Base-by-base conservation (phyloP, 257 asterid species). In the Capsicum chinense region DNA sequence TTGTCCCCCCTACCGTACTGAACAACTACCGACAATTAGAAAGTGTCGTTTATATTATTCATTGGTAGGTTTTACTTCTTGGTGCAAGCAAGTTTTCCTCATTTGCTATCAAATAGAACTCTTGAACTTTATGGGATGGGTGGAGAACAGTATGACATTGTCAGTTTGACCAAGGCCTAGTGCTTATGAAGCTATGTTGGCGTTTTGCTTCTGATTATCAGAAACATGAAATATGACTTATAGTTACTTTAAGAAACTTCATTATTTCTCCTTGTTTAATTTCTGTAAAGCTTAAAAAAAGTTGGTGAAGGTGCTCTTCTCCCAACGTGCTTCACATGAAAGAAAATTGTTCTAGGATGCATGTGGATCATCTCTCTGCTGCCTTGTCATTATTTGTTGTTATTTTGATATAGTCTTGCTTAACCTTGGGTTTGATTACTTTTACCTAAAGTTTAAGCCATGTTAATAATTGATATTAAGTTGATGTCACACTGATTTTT, bases 341-440 rank as follows among this genome's bases (percentile, higher is more conserved):
- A 42, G 79, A 69, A 16, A 69, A 15, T 42, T 69, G 56, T 11
- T 69, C 33, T 69, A 69, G 56, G 79, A 69, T 69, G 62, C 81
- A 74, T 50, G 42, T 50, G 21, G 81, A 74, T 74, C 58, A 74
- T 74, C 21, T 52, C 7, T 50, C 81, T 74, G 62, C 47, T 67
- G 37, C 19, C 74, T 67, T 67, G 48, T 1, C n/a, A 15, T 50
- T 74, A 3, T 50, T 21, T 74, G 5, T 74, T 6, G 13, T 21
- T 52, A 8, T 19, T 73, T 19, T 48, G 42, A 73, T 73, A 74
- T 17, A 50, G 58, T 74, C 42, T 48, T 73, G 60, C 62, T 74
- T 74, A 50, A 15, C 6, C 26, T 21, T 52, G 8, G 21, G 63
- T 0, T 76, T 52, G 48, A 26, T 26, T 79, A n/a, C 16, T 59